Evolutionary conservation across 2,329 filamentous ascomycete genomes (phyloP), one percentile per base, ranked within the genome.

Genomic region (Arthroderma sp.): DNA sequence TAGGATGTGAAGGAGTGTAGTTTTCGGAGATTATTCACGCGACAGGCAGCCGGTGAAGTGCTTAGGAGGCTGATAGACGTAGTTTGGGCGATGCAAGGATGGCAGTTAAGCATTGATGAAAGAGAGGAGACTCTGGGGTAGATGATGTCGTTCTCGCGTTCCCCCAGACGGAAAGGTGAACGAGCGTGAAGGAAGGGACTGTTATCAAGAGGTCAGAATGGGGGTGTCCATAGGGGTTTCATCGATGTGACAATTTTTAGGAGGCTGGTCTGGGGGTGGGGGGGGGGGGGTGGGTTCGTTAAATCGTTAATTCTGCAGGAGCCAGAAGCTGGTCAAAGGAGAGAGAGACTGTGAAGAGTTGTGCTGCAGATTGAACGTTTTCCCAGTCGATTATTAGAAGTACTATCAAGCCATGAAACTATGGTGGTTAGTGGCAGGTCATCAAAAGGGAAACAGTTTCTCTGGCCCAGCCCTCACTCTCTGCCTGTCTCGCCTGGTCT

Each of bases 241-340:
- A 47, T 47, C 41, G 25, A 47, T 25, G 23, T 8, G 11, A 47
- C 7, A 31, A 7, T n/a, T 21, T 19, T 43, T 43, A 51, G 47
- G 47, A 51, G 47, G 47, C 47, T 51, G 47, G 47, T 47, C 23
- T 11, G 35, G 35, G 35, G 33, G 47, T 31, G 28, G 25, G 28
- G 47, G 19, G 33, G 47, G 28, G n/a, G 47, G 47, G 28, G 13
- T 25, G 13, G 11, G 21, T 25, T 51, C 47, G 17, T 51, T 51
- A 51, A 51, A 51, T 51, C 47, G 47, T 51, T 51, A 51, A 51
- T 33, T 51, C 47, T 8, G 47, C 41, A 15, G 19, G 41, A 47
- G 41, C 41, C 41, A 47, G 41, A 25, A 21, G 41, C 41, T 33
- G 47, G 15, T 51, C 23, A 51, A 51, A 51, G 47, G 47, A 51